Conservation (phyloP, 2,329 filamentous ascomycete genomes). For the Fusarium protoensiforme region DNA sequence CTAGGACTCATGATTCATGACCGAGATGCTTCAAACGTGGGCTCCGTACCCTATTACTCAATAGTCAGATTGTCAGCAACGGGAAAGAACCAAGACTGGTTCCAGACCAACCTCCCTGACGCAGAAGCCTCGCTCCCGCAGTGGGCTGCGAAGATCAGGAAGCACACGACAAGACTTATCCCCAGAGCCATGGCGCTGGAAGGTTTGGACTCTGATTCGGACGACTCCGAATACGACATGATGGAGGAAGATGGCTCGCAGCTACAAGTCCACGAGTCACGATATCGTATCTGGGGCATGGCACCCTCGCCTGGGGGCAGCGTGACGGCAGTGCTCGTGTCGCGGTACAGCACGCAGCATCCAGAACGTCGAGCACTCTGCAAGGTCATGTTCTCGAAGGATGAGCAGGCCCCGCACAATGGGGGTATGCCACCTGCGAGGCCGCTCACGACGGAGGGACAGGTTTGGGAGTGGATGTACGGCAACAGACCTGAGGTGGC, state of each 20-base stretch:
- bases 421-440: background rate
- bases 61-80: conserved; percentile 65
- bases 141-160: conserved; percentile 61
- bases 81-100: conserved; percentile 62
- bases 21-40: conserved; percentile 36
- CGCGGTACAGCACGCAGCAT: conserved; percentile 60
- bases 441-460: conserved; percentile 60
- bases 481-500: conserved; percentile 60
- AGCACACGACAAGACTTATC: conserved; percentile 56
- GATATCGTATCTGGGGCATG: conserved; percentile 65
- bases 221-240: conserved; percentile 45
- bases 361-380: conserved; percentile 55
- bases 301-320: conserved; percentile 63
- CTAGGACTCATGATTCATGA: conserved; percentile 60
- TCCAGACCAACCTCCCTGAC: conserved; percentile 59
- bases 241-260: conserved; percentile 48
- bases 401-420: conserved; percentile 11
- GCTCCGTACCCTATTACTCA: conserved; percentile 59
- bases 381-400: conserved; percentile 52
- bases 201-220: conserved; percentile 48
- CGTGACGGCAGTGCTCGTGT: conserved; percentile 62
- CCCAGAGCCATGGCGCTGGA: conserved; percentile 58
- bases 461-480: conserved; percentile 70
- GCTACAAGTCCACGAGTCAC: conserved; percentile 59
- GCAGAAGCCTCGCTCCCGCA: conserved; percentile 45